Percentiles rank a stretch among this genome's conserved stretches.
phyloP scores from a whole-genome alignment of 2,329 filamentous ascomycete genomes.

The Arthroderma uncinatum region DNA sequence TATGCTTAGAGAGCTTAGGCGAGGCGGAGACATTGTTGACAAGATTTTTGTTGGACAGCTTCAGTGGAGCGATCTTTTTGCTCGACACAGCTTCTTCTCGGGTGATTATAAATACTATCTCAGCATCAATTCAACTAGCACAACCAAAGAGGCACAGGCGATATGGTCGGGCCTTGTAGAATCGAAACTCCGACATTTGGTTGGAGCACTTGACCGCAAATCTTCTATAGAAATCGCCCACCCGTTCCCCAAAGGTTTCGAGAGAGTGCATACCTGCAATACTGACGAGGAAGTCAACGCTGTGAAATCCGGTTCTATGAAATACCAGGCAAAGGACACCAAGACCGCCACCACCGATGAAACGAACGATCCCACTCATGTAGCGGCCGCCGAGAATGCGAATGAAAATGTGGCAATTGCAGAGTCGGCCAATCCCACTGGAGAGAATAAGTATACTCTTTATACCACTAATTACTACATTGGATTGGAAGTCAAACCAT shows the following conservation, averaged over 20 bases:
- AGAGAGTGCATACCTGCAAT: conserved; percentile 62
- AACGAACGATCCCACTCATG: conserved; percentile 39
- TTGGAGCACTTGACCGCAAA: conserved; percentile 71
- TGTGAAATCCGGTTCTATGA: conserved; percentile 50
- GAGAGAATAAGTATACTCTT: conserved; percentile 42
- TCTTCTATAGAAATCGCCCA: conserved; percentile 71
- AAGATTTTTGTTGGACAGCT: conserved; percentile 66
- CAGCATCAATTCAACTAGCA: conserved; percentile 71
- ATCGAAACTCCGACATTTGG: conserved; percentile 79
- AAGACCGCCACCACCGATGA: conserved; percentile 44
- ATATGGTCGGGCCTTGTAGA: conserved; percentile 87
- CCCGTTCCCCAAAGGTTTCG: conserved; percentile 86
- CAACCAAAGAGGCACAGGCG: conserved; percentile 70
- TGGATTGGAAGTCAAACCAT: conserved; percentile 64
- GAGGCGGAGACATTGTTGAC: conserved; percentile 65
- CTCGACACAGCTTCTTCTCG: conserved; percentile 88
- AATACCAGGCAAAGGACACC: conserved; percentile 46
- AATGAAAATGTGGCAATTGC: conserved; percentile 31
- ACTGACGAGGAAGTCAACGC: conserved; percentile 51
- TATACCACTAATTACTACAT: conserved; percentile 94
- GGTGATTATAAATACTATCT: conserved; percentile 91
- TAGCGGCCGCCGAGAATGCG: conserved; percentile 37
- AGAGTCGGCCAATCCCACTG: conserved; percentile 28
- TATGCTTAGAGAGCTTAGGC: conserved; percentile 70
- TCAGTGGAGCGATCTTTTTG: conserved; percentile 79